Conservation (phyloP, 768 basidiomycete genomes). For the Strobilomyces echinocephalus region DNA sequence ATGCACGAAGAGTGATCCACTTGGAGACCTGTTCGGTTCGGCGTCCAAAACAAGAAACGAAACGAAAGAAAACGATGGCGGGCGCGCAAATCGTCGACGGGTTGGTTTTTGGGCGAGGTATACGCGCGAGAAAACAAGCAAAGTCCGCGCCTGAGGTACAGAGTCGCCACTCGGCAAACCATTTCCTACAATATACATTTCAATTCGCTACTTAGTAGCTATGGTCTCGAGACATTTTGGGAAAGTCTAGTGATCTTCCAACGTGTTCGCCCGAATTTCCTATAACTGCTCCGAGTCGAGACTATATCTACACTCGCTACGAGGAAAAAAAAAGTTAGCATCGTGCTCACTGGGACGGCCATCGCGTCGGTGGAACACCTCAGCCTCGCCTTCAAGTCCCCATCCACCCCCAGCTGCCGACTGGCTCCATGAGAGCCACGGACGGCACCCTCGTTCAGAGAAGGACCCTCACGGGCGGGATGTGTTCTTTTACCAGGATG, state of each 20-base stretch:
- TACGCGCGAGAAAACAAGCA: conserved; percentile 9
- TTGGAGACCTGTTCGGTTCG: neutral
- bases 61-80: neutral
- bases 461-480: conserved; percentile 47
- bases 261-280: too few relatives aligned
- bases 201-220: too few relatives aligned
- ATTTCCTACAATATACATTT: too few relatives aligned
- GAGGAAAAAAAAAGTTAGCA: conserved; percentile 1
- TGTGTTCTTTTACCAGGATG: conserved; percentile 88
- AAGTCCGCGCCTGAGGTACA: neutral
- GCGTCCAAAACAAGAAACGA: neutral
- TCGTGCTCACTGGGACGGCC: neutral
- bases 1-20: neutral
- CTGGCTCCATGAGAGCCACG: conserved; percentile 25
- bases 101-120: conserved; percentile 9
- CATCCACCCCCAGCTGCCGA: conserved; percentile 61
- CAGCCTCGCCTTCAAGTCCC: conserved; percentile 88
- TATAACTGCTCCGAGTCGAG: neutral
- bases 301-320: neutral
- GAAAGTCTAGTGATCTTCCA: too few relatives aligned
- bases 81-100: neutral
- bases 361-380: conserved; percentile 35
- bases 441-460: conserved; percentile 26
- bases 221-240: too few relatives aligned
- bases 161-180: too few relatives aligned